phyloP scores from a whole-genome alignment of 2,329 filamentous ascomycete genomes.

The Metarhizium sp. region DNA sequence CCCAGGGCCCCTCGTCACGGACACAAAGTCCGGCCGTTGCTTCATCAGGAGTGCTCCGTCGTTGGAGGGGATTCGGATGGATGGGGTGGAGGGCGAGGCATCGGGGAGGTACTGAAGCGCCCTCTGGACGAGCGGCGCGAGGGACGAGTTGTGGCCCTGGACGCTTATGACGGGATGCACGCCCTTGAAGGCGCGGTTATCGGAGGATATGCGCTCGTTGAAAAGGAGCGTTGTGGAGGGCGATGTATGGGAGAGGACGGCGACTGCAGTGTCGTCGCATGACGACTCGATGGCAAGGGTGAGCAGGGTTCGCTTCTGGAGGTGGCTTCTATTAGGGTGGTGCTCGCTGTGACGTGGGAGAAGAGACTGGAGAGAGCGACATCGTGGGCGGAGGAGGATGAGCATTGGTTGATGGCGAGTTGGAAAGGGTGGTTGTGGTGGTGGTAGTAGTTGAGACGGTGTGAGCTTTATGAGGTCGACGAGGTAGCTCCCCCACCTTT shows the following conservation, averaged over 20 bases:
- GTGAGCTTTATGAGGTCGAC: no score
- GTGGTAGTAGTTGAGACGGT: no score
- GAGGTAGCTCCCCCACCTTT: no score
- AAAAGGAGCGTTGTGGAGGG: conserved; percentile 55
- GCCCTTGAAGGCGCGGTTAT: conserved; percentile 65
- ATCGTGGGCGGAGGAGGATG: conserved; percentile 5
- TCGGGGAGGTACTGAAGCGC: conserved; percentile 47
- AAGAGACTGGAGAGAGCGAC: not conserved
- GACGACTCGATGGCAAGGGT: conserved; percentile 74
- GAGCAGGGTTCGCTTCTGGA: conserved; percentile 26
- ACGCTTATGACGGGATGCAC: conserved; percentile 73
- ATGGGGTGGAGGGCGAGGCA: conserved; percentile 1
- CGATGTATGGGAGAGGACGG: conserved; percentile 57
- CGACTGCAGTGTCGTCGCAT: conserved; percentile 89
- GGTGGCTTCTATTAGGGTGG: no score
- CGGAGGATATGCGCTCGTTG: conserved; percentile 72
- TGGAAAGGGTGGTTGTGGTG: not conserved
- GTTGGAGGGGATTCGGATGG: not conserved
- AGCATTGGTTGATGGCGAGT: conserved; percentile 1
- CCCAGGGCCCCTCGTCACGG: conserved; percentile 82
- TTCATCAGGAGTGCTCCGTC: not conserved
- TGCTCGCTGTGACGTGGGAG: not conserved
- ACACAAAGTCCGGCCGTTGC: conserved; percentile 68
- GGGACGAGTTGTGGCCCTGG: conserved; percentile 61
- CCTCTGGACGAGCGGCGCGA: conserved; percentile 58